These are phyloP conservation scores for Scedosporium minutisporum DNA, from an alignment of 2,329 filamentous ascomycete species.

Conservation along the genomic window DNA sequence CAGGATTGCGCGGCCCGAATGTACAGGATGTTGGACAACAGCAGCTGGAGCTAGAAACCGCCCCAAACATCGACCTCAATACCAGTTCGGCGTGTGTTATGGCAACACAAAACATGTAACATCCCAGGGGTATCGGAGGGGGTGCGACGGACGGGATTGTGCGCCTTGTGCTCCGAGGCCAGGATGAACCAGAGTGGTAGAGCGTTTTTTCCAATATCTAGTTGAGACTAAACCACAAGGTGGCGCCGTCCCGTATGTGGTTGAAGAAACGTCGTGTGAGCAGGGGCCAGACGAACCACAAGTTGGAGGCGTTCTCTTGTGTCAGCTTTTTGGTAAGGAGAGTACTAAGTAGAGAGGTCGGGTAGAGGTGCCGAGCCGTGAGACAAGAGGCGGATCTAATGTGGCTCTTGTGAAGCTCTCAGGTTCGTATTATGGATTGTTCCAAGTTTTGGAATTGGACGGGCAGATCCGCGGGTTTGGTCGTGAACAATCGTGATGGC, in stretches of 20 bases:
- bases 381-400: not conserved
- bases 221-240: too few species aligned
- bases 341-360: not conserved
- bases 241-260: not conserved
- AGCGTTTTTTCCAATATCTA: too few species aligned
- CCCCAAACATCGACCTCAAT: not conserved
- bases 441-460: not conserved
- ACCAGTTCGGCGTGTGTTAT: not conserved
- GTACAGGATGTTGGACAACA: too few species aligned
- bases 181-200: too few species aligned
- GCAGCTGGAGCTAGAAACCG: not conserved
- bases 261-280: not conserved
- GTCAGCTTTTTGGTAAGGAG: not conserved
- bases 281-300: not conserved
- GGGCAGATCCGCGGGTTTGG: not conserved
- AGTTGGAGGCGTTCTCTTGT: not conserved
- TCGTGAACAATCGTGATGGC: not conserved
- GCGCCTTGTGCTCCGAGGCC: not conserved
- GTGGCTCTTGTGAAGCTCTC: not conserved
- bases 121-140: not conserved
- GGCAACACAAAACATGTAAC: not conserved
- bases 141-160: not conserved
- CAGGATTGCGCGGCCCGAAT: too few species aligned
- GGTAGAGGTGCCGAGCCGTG: not conserved
- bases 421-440: not conserved